Evolutionary conservation across 108 stramenopile species (phyloP).

Genomic region (Fistulifera solaris): DNA sequence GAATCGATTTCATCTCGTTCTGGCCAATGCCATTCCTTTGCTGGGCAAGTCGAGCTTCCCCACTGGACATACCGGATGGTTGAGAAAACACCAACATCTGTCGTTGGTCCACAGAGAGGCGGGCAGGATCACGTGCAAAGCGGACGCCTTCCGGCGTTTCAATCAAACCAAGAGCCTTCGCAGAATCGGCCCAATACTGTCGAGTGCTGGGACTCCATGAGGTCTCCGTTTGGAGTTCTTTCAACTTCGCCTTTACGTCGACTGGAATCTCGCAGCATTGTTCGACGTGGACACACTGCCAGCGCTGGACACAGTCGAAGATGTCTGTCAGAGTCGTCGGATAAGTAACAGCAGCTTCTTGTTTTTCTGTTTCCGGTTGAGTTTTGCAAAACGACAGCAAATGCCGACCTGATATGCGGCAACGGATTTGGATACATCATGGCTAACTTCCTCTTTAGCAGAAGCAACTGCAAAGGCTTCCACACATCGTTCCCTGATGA

Average conservation of each 20-base stretch:
- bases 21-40: background rate
- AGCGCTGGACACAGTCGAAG: slow-evolving; percentile 50
- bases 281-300: slow-evolving; percentile 31
- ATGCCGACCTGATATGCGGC: slow-evolving; percentile 47
- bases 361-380: slow-evolving; percentile 13
- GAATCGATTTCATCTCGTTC: background rate
- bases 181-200: slow-evolving; percentile 53
- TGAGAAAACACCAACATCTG: slow-evolving; percentile 1
- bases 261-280: slow-evolving; percentile 23
- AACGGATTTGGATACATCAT: slow-evolving; percentile 27
- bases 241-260: slow-evolving; percentile 12
- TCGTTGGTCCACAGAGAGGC: background rate
- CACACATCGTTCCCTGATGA: slow-evolving; percentile 47
- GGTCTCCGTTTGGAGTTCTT: slow-evolving; percentile 5
- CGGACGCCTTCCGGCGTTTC: slow-evolving; percentile 45
- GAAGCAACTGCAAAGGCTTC: slow-evolving; percentile 28
- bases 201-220: slow-evolving; percentile 36
- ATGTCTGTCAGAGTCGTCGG: slow-evolving; percentile 34
- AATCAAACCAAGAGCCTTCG: slow-evolving; percentile 37
- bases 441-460: slow-evolving; percentile 10
- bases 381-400: slow-evolving; percentile 50
- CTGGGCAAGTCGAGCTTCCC: background rate
- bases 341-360: slow-evolving; percentile 28
- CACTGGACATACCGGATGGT: background rate
- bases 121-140: slow-evolving; percentile 20